Evolutionary conservation across 192 early-diverging fungal species (phyloP), one percentile per base, ranked within the genome.

Genomic region (Nowakowskiella sp.): DNA sequence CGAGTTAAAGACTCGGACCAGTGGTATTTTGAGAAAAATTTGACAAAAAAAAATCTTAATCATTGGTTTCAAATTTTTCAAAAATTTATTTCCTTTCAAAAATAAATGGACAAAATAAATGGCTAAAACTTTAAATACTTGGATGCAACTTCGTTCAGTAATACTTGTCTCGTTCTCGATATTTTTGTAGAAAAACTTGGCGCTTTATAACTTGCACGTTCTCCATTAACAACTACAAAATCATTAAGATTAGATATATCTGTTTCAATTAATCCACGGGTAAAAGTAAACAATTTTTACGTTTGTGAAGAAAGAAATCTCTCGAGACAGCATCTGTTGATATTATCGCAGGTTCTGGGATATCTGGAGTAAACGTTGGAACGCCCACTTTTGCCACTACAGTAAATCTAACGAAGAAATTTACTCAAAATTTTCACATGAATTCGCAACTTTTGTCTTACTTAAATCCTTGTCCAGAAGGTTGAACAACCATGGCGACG

Each of bases 111-210:
- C n/a, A n/a, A n/a, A n/a, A n/a, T n/a, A n/a, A n/a, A n/a, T n/a
- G n/a, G n/a, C n/a, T n/a, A n/a, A n/a, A n/a, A n/a, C n/a, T 64
- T 64, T 6, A 64, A 8, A 31, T 64, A 54, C 67, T 74, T 74
- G 44, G 61, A 60, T 19, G 79, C 76, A 27, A 82, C 73, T 50
- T 85, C 83, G 49, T 70, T 69, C 27, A 85, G 58, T 8, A 85
- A 63, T 1, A 81, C 72, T 16, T 70, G 70, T 43, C 83, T 58
- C 25, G 83, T 85, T 32, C 83, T 58, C 22, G 64, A 62, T 5
- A 85, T 65, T 44, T 85, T 82, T 2, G 81, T 73, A 9, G 83
- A 79, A 63, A 85, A 85, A 1, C 69, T 70, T 22, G 78, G 68
- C 2, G 80, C 70, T 52, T 77, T 76, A 61, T 85, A 85, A 0